Evolutionary conservation across 2,329 filamentous ascomycete genomes (phyloP).

Genomic region (Moelleriella libera): DNA sequence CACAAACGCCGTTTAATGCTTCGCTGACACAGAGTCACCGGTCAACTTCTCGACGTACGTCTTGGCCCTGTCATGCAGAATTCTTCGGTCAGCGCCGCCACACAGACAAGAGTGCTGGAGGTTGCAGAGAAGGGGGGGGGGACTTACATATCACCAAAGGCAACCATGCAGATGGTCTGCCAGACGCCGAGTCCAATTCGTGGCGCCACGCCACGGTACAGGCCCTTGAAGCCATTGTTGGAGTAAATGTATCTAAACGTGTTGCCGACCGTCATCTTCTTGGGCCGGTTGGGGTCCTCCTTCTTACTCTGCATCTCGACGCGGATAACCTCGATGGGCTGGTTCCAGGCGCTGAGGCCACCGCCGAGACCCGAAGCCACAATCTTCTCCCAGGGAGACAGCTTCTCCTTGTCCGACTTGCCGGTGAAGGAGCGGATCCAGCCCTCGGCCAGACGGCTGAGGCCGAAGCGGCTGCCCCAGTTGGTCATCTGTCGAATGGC

Average conservation of each 20-base stretch:
- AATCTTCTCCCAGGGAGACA: slow-evolving; percentile 76
- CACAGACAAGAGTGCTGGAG: neutral
- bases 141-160: slow-evolving; percentile 89
- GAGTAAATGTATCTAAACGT: slow-evolving; percentile 77
- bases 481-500: slow-evolving; percentile 99
- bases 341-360: slow-evolving; percentile 95
- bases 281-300: slow-evolving; percentile 90
- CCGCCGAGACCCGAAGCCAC: slow-evolving; percentile 75
- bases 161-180: slow-evolving; percentile 99
- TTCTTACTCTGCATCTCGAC: slow-evolving; percentile 99
- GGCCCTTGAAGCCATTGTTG: slow-evolving; percentile 74
- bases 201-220: slow-evolving; percentile 91
- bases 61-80: slow-evolving; percentile 38
- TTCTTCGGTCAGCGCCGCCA: too few relatives aligned
- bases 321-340: slow-evolving; percentile 98
- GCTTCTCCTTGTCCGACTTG: slow-evolving; percentile 69
- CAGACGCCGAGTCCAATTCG: slow-evolving; percentile 92
- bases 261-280: slow-evolving; percentile 96
- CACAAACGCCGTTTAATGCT: slow-evolving; percentile 41
- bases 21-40: slow-evolving; percentile 48
- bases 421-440: slow-evolving; percentile 66
- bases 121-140: slow-evolving; percentile 1
- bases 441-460: slow-evolving; percentile 80
- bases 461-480: slow-evolving; percentile 93
- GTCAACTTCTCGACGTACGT: slow-evolving; percentile 53